Percentiles rank a stretch among this genome's conserved stretches.
Conservation (phyloP, 2,329 filamentous ascomycete species). For the Fusarium penzigii region DNA sequence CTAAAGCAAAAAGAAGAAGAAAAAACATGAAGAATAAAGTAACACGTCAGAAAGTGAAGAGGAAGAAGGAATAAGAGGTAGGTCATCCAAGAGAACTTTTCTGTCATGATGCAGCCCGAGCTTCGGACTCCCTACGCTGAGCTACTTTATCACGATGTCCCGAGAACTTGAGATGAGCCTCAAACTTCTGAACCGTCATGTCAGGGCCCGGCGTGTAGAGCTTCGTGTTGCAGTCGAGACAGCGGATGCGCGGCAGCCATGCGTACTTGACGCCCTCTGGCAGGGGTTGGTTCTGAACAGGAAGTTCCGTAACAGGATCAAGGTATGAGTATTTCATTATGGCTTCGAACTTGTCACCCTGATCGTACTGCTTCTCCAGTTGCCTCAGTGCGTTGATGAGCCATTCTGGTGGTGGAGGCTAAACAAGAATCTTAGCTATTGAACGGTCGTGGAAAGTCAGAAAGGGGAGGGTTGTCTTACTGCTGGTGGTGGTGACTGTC, state of each 20-base stretch:
- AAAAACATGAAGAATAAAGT: not conserved
- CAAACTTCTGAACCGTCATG: slow-evolving; percentile 85
- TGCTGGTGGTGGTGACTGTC: slow-evolving; percentile 55
- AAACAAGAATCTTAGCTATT: slow-evolving; percentile 21
- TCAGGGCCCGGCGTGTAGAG: slow-evolving; percentile 89
- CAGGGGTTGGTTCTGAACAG: slow-evolving; percentile 58
- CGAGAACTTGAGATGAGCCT: slow-evolving; percentile 86
- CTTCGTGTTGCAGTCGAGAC: slow-evolving; percentile 90
- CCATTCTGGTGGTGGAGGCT: slow-evolving; percentile 89
- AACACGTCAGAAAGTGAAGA: not conserved
- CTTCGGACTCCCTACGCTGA: slow-evolving; percentile 31
- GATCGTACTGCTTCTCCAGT: slow-evolving; percentile 70
- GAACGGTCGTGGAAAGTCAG: slow-evolving; percentile 2
- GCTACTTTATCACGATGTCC: slow-evolving; percentile 72
- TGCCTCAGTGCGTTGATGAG: slow-evolving; percentile 72
- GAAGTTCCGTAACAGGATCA: slow-evolving; percentile 68
- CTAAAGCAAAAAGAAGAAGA: slow-evolving; percentile 2
- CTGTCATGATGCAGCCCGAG: slow-evolving; percentile 1
- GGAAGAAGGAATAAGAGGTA: not conserved
- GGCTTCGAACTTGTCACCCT: slow-evolving; percentile 78
- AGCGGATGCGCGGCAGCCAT: slow-evolving; percentile 87
- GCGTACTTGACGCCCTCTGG: slow-evolving; percentile 72
- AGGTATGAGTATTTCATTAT: slow-evolving; percentile 89
- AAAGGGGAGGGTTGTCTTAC: slow-evolving; percentile 51
- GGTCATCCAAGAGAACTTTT: not conserved